These are phyloP conservation scores for Coniosporium tulheliwenetii DNA, from an alignment of 2,329 filamentous ascomycete genomes.

Conservation along the genomic window DNA sequence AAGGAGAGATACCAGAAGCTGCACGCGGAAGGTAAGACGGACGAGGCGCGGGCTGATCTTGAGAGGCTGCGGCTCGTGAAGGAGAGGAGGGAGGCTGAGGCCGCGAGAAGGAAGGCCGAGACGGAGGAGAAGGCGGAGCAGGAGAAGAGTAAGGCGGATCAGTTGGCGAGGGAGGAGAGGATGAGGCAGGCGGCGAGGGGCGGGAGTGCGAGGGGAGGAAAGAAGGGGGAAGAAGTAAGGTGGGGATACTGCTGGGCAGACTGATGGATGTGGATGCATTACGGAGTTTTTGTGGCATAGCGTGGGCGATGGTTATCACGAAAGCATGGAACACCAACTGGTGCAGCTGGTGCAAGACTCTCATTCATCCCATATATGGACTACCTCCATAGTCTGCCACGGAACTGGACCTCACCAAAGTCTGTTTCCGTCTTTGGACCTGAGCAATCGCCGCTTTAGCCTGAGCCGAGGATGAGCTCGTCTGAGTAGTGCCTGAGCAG, in stretches of 20 bases:
- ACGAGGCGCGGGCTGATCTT: constrained; percentile 81
- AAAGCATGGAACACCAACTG: background rate
- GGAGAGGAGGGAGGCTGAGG: constrained; percentile 74
- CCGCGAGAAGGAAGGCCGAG: constrained; percentile 61
- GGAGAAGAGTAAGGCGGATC: constrained; percentile 40
- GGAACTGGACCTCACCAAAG: no score
- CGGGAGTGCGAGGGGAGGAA: constrained; percentile 26
- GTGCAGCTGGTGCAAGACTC: no score
- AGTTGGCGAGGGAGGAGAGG: constrained; percentile 30
- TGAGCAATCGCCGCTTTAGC: no score
- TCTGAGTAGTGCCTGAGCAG: no score
- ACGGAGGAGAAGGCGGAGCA: constrained; percentile 33
- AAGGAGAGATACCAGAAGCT: constrained; percentile 85
- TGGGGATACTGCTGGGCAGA: background rate
- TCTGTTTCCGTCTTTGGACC: no score
- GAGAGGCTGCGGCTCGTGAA: constrained; percentile 68
- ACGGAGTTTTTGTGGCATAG: background rate
- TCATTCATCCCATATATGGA: no score
- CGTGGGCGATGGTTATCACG: background rate
- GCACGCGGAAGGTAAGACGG: constrained; percentile 90
- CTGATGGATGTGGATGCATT: background rate
- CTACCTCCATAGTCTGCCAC: no score
- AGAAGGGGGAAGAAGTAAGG: constrained; percentile 23
- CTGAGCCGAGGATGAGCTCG: no score
- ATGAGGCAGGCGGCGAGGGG: constrained; percentile 29